Percentiles rank a stretch among this genome's conserved stretches.
phyloP scores from a whole-genome alignment of 129 eudicot species.

The Pseudognaphalium luteoalbum region DNA sequence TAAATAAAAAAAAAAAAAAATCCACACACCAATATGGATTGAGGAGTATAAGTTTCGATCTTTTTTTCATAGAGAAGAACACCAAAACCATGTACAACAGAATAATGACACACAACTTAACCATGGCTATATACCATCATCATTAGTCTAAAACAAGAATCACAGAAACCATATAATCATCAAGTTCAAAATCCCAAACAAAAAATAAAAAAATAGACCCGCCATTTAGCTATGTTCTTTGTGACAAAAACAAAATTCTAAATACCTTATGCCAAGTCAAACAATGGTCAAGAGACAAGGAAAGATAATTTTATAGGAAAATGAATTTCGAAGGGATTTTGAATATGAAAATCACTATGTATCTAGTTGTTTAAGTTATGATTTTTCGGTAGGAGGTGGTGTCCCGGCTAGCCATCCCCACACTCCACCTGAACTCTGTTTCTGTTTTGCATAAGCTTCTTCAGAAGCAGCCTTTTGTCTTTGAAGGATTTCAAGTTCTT shows the following conservation, averaged over 20 bases:
- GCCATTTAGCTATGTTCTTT: constrained; percentile 27
- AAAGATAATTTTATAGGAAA: constrained; percentile 23
- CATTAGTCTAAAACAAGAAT: constrained; percentile 13
- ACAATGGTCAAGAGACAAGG: constrained; percentile 12
- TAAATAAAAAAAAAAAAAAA: not conserved
- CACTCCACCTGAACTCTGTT: constrained; percentile 88
- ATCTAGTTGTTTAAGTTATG: constrained; percentile 22
- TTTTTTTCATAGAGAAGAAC: not conserved
- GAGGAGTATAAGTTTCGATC: not conserved
- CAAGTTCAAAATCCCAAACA: constrained; percentile 29
- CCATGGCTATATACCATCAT: constrained; percentile 17
- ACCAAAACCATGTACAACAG: constrained; percentile 10
- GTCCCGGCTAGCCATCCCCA: constrained; percentile 99
- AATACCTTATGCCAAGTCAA: constrained; percentile 19
- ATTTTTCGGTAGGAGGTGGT: constrained; percentile 46
- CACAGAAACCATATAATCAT: constrained; percentile 11
- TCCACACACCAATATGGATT: not conserved
- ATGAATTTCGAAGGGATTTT: constrained; percentile 28
- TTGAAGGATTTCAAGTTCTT: constrained; percentile 87
- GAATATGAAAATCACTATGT: constrained; percentile 29
- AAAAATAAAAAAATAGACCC: constrained; percentile 25
- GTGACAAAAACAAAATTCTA: constrained; percentile 19
- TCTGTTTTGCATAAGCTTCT: constrained; percentile 88
- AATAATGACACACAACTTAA: constrained; percentile 5
- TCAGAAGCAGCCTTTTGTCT: constrained; percentile 98